These are phyloP conservation scores for Mycocalia duriaeana DNA, from an alignment of 1,284 basidiomycete genomes.

Conservation along the genomic window DNA sequence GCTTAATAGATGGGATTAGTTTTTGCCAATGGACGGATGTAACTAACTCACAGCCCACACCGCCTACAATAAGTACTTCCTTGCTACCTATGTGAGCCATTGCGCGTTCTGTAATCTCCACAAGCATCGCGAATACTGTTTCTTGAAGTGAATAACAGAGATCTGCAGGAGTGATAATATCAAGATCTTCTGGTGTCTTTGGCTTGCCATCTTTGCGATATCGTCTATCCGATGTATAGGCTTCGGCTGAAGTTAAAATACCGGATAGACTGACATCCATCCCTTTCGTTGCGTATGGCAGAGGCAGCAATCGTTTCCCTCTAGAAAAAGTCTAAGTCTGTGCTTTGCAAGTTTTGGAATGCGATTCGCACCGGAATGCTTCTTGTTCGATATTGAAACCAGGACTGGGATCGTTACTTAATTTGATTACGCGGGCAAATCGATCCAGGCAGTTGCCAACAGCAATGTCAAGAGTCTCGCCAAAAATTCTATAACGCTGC, in stretches of 20 bases:
- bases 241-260: conserved; percentile 84
- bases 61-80: conserved; percentile 96
- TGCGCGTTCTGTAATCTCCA: conserved; percentile 97
- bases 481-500: conserved; percentile 97
- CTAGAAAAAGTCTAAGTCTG: conserved; percentile 28
- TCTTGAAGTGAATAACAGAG: conserved; percentile 97
- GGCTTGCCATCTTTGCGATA: conserved; percentile 46
- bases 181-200: conserved; percentile 42
- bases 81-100: conserved; percentile 98
- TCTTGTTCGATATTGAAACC: conserved; percentile 99
- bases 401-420: conserved; percentile 94
- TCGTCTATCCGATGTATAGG: conserved; percentile 79
- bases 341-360: conserved; percentile 21
- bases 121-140: conserved; percentile 97
- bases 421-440: conserved; percentile 92
- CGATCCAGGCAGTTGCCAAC: conserved; percentile 98
- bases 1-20: conserved; percentile 40
- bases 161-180: conserved; percentile 89
- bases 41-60: conserved; percentile 85
- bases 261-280: conserved; percentile 98
- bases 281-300: conserved; percentile 97
- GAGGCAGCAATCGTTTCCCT: conserved; percentile 69
- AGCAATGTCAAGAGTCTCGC: conserved; percentile 97
- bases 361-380: conserved; percentile 78
- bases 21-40: not conserved